Conservation (phyloP, 129 eudicot genomes). For the Cynara cardunculus region DNA sequence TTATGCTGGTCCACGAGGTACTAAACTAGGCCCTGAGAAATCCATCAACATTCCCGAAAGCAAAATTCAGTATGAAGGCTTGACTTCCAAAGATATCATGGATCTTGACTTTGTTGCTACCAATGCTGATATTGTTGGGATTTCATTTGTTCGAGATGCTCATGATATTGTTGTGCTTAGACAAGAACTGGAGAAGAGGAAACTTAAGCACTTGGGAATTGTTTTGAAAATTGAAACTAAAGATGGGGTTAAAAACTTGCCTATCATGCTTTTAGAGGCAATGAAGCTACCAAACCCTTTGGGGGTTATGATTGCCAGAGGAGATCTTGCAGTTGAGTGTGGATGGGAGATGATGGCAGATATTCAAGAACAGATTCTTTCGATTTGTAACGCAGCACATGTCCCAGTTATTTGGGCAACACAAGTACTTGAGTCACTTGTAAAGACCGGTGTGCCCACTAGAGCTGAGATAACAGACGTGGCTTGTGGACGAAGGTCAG, state of each 20-base stretch:
- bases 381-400: slow-evolving; percentile 69
- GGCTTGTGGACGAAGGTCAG: slow-evolving; percentile 69
- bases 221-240: slow-evolving; percentile 68
- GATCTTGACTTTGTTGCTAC: slow-evolving; percentile 75
- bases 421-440: slow-evolving; percentile 71
- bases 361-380: slow-evolving; percentile 63
- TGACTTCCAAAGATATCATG: slow-evolving; percentile 71
- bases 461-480: slow-evolving; percentile 81
- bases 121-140: slow-evolving; percentile 80
- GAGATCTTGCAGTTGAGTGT: slow-evolving; percentile 89
- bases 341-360: slow-evolving; percentile 79
- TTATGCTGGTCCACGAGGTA: slow-evolving; percentile 61
- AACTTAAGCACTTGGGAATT: slow-evolving; percentile 43
- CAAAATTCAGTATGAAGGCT: slow-evolving; percentile 59
- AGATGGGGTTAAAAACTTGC: slow-evolving; percentile 55
- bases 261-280: slow-evolving; percentile 59
- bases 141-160: slow-evolving; percentile 60
- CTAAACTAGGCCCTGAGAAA: slow-evolving; percentile 70
- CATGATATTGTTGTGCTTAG: slow-evolving; percentile 48
- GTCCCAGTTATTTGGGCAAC: slow-evolving; percentile 79
- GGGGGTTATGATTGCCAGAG: slow-evolving; percentile 89
- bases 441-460: slow-evolving; percentile 76
- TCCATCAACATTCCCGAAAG: slow-evolving; percentile 82
- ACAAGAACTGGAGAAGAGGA: slow-evolving; percentile 53
- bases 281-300: slow-evolving; percentile 69